phyloP scores from a whole-genome alignment of 129 eudicot genomes.

The Saussurea involucrata region DNA sequence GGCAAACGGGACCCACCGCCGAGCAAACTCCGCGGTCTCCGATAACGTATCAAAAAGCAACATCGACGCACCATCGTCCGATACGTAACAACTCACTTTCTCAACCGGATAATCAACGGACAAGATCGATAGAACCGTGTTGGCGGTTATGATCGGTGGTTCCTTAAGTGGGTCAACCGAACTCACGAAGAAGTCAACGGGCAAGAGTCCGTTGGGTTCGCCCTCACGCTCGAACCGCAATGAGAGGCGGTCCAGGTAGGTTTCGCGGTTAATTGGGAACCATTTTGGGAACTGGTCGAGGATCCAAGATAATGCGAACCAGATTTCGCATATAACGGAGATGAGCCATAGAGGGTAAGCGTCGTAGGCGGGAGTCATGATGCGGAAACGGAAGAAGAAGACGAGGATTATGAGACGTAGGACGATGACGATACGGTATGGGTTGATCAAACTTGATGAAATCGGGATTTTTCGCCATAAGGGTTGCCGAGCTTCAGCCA shows the following conservation, averaged over 20 bases:
- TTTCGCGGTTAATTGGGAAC: slow-evolving; percentile 89
- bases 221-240: slow-evolving; percentile 92
- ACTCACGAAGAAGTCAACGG: slow-evolving; percentile 90
- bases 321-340: slow-evolving; percentile 90
- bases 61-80: slow-evolving; percentile 99
- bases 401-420: slow-evolving; percentile 66
- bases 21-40: slow-evolving; percentile 91
- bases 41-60: slow-evolving; percentile 78
- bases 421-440: slow-evolving; percentile 82
- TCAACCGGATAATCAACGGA: slow-evolving; percentile 90
- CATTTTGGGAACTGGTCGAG: slow-evolving; percentile 99
- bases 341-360: slow-evolving; percentile 91
- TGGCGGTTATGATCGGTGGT: slow-evolving; percentile 98
- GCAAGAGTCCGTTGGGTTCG: slow-evolving; percentile 63
- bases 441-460: slow-evolving; percentile 79
- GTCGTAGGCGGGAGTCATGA: slow-evolving; percentile 82
- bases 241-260: slow-evolving; percentile 87
- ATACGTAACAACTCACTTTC: slow-evolving; percentile 87
- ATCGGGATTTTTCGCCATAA: slow-evolving; percentile 94
- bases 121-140: slow-evolving; percentile 84
- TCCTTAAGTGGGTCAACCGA: slow-evolving; percentile 94
- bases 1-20: slow-evolving; percentile 97
- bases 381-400: slow-evolving; percentile 87
- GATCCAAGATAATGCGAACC: slow-evolving; percentile 97
- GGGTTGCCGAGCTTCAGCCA: slow-evolving; percentile 98